Evolutionary conservation across 768 basidiomycete genomes (phyloP).

Genomic region (Lyophyllum semitale): DNA sequence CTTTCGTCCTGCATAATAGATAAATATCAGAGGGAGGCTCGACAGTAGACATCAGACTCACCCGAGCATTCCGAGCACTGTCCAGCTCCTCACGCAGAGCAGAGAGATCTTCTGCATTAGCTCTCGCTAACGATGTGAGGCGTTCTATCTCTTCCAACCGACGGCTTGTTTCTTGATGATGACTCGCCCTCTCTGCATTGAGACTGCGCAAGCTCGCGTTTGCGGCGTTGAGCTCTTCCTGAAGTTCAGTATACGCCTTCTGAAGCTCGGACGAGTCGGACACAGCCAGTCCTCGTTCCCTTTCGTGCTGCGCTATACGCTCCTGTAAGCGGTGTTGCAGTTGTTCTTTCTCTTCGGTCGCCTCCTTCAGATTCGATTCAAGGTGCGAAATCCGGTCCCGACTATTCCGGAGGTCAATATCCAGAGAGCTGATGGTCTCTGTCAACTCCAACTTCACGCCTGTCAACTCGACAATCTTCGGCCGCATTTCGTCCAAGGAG

Average conservation of each 20-base stretch:
- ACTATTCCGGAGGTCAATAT: conserved; percentile 53
- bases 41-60: conserved; percentile 19
- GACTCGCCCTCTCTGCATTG: conserved; percentile 64
- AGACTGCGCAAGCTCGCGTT: conserved; percentile 55
- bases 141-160: conserved; percentile 62
- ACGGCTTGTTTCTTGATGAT: conserved; percentile 56
- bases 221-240: conserved; percentile 59
- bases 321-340: conserved; percentile 46
- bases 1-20: conserved; percentile 53
- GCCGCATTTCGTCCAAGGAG: conserved; percentile 83
- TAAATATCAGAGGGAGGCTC: background rate
- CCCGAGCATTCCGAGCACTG: conserved; percentile 41
- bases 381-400: conserved; percentile 63
- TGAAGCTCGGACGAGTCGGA: conserved; percentile 60
- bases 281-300: conserved; percentile 49
- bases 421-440: conserved; percentile 62
- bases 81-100: conserved; percentile 54
- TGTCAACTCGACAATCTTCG: conserved; percentile 83
- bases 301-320: conserved; percentile 48
- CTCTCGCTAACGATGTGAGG: conserved; percentile 42
- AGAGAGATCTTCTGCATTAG: conserved; percentile 56
- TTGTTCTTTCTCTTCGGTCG: conserved; percentile 50
- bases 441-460: conserved; percentile 67
- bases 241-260: conserved; percentile 60
- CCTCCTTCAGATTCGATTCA: conserved; percentile 58